phyloP scores from a whole-genome alignment of 2,329 filamentous ascomycete genomes.

The Didymella pinodella region DNA sequence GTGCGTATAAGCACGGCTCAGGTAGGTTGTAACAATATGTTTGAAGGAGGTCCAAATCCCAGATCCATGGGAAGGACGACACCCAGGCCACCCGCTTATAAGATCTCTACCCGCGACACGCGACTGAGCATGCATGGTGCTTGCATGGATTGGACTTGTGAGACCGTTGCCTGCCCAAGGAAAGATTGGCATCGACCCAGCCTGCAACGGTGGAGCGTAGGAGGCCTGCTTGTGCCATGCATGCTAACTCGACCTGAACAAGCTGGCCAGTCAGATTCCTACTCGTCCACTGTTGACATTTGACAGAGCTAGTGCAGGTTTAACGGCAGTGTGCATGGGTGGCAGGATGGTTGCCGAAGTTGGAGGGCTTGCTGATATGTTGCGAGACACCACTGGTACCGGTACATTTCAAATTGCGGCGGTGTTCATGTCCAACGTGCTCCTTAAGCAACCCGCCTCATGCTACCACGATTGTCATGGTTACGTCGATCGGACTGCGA shows the following conservation, averaged over 20 bases:
- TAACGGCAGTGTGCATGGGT: background rate
- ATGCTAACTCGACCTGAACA: background rate
- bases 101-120: background rate
- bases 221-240: background rate
- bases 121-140: background rate
- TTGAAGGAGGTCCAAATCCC: background rate
- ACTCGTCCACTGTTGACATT: background rate
- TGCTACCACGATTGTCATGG: background rate
- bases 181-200: slow-evolving; percentile 7
- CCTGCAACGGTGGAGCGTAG: background rate
- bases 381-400: background rate
- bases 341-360: background rate
- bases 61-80: slow-evolving; percentile 1
- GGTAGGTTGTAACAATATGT: background rate
- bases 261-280: background rate
- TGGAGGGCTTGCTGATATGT: background rate
- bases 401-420: background rate
- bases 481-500: background rate
- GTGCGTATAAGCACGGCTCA: background rate
- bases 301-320: slow-evolving; percentile 1
- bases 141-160: background rate
- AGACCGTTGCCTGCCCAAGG: background rate
- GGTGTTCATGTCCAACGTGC: background rate
- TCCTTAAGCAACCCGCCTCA: background rate
- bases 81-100: slow-evolving; percentile 6